Percentiles rank a stretch among this genome's conserved stretches.
phyloP scores from a whole-genome alignment of 306 rosid genomes.

The Cercis canadensis region DNA sequence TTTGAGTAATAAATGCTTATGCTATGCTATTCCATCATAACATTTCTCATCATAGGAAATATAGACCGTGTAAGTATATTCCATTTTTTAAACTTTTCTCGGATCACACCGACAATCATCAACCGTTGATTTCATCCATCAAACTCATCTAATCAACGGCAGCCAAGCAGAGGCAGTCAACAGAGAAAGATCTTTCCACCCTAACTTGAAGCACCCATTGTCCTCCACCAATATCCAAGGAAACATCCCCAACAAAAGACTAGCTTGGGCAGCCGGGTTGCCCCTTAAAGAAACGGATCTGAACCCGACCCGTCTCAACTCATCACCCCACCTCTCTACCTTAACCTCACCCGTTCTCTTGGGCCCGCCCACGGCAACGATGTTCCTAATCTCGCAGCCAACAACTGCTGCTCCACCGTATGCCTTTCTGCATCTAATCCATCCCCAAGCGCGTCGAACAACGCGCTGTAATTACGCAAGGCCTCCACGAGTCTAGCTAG shows the following conservation, averaged over 20 bases:
- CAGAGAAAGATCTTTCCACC: constrained; percentile 93
- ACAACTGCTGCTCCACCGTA: constrained; percentile 92
- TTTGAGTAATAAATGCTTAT: too few species aligned
- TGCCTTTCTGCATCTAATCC: constrained; percentile 76
- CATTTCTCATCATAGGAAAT: too few species aligned
- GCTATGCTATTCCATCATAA: too few species aligned
- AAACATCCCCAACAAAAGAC: constrained; percentile 82
- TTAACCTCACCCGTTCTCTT: constrained; percentile 89
- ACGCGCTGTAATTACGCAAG: constrained; percentile 96
- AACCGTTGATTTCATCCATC: neutral
- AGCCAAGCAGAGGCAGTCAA: constrained; percentile 99
- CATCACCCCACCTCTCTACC: constrained; percentile 88
- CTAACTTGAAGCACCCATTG: constrained; percentile 79
- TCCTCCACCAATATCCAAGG: constrained; percentile 96
- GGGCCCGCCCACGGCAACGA: constrained; percentile 95
- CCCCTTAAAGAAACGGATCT: constrained; percentile 73
- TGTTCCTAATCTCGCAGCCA: constrained; percentile 95
- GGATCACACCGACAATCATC: neutral
- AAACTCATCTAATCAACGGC: constrained; percentile 58
- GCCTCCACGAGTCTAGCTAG: constrained; percentile 93
- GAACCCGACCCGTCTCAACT: constrained; percentile 79
- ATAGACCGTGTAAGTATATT: too few species aligned
- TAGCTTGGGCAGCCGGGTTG: constrained; percentile 95
- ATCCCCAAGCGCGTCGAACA: constrained; percentile 98
- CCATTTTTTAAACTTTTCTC: too few species aligned